Evolutionary conservation across 2,329 filamentous ascomycete genomes (phyloP).

Genomic region (Alternaria sp.): DNA sequence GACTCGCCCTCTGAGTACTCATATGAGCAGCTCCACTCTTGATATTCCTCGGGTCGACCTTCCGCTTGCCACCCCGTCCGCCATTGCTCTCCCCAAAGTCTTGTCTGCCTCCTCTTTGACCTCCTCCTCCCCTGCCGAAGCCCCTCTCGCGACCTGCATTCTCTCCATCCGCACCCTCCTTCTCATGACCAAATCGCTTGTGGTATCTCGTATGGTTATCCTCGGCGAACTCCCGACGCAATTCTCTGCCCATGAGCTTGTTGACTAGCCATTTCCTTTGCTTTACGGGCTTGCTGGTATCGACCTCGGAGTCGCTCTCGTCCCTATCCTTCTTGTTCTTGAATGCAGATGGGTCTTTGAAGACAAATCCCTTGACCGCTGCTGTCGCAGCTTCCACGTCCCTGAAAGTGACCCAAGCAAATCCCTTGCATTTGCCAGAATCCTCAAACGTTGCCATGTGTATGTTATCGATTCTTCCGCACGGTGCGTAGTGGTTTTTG

Average conservation of each 20-base stretch:
- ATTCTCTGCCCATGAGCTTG: conserved; percentile 75
- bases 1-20: conserved; percentile 69
- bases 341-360: conserved; percentile 64
- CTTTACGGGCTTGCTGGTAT: conserved; percentile 55
- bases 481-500: conserved; percentile 80
- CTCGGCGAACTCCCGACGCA: conserved; percentile 93
- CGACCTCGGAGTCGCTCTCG: conserved; percentile 58
- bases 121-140: conserved; percentile 35
- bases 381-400: conserved; percentile 75
- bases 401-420: conserved; percentile 91
- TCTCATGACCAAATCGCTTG: conserved; percentile 87
- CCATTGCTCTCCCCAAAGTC: conserved; percentile 32
- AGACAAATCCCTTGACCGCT: conserved; percentile 82
- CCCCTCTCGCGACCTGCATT: conserved; percentile 39
- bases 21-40: conserved; percentile 53
- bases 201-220: conserved; percentile 88
- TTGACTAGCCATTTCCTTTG: conserved; percentile 80
- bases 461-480: conserved; percentile 80
- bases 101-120: conserved; percentile 36
- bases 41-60: conserved; percentile 54
- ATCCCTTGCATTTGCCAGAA: conserved; percentile 96
- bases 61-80: conserved; percentile 42
- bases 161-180: conserved; percentile 46
- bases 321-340: conserved; percentile 58
- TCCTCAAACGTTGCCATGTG: conserved; percentile 97